Evolutionary conservation across 768 basidiomycete species (phyloP), one percentile per base, ranked within the genome.

Genomic region (Suillus lakei): DNA sequence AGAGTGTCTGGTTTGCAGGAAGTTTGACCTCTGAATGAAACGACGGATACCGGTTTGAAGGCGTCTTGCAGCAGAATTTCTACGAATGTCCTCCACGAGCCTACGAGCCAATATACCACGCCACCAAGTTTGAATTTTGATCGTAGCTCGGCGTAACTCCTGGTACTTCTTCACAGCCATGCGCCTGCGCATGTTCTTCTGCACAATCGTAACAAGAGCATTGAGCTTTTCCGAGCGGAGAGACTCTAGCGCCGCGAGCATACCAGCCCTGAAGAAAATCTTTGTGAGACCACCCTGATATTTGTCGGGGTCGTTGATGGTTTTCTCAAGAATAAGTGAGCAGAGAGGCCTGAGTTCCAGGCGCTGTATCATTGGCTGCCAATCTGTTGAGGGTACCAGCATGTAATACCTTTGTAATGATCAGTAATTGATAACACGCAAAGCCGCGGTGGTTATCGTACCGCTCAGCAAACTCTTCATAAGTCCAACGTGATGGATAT

Each of bases 261-360:
- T 98, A 68, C 98, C 98, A 15, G 98, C 96, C 66, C 98, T 89
- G 86, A 99, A 99, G 82, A 99, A 99, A 70, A 99, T 98, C 81
- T 99, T 99, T 32, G 94, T 99, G 34, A 96, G 85, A 70, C 98
- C 98, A 73, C 90, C 90, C 79, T 99, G 98, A 78, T 96, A 98
- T 83, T 97, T 98, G 83, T 98, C 96, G 8, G 90, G 86, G 68
- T 99, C 98, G 43, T 91, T 90, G 74, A 98, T 93, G 0, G 95
- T 96, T 72, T 84, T 88, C 65, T 91, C 86, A 34, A 99, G 84
- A 71, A 99, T 96, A 41, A 88, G 83, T 6, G 89, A 86, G 76
- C 96, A 99, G 18, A 99, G 88, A 18, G 82, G 82, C 68, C 85
- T 88, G 62, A 97, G 85, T 70, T 96, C 91, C 75, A 95, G 80